These are phyloP conservation scores for Fusarium aywerte DNA, from an alignment of 2,329 filamentous ascomycete genomes.

Conservation along the genomic window DNA sequence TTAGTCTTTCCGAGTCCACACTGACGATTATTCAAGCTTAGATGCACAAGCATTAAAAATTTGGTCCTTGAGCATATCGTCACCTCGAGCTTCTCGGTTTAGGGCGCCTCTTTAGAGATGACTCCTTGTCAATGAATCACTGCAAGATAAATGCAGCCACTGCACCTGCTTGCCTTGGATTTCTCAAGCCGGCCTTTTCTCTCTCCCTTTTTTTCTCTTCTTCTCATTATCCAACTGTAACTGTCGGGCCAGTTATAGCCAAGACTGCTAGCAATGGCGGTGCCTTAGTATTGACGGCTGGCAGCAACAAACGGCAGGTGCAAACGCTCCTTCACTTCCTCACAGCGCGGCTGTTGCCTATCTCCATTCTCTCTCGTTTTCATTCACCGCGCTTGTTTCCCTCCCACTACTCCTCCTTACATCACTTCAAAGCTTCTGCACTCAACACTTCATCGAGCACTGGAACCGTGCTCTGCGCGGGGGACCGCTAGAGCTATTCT, in stretches of 20 bases:
- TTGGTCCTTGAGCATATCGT: not conserved
- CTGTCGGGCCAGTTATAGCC: not conserved
- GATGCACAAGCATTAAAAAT: not conserved
- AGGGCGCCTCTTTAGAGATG: not conserved
- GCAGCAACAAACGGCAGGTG: conserved; percentile 13
- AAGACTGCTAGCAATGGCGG: not conserved
- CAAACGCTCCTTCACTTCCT: conserved; percentile 7
- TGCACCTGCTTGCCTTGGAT: not conserved
- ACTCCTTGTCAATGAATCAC: conserved; percentile 20
- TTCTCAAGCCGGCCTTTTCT: too few relatives aligned
- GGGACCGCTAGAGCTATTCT: not conserved
- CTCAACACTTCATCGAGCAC: not conserved
- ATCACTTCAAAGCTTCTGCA: not conserved
- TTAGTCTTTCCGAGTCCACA: too few relatives aligned
- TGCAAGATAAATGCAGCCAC: not conserved
- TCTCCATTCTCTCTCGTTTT: not conserved
- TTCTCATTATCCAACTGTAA: not conserved
- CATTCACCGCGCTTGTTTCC: not conserved
- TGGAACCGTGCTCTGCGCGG: not conserved
- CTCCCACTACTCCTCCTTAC: not conserved
- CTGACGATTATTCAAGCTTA: not conserved
- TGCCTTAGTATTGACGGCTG: conserved; percentile 13
- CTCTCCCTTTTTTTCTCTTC: not conserved
- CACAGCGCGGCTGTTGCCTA: conserved; percentile 2
- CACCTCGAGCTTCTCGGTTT: not conserved